Evolutionary conservation across 768 basidiomycete genomes (phyloP).

Genomic region (Lepiota brunneoincarnata): DNA sequence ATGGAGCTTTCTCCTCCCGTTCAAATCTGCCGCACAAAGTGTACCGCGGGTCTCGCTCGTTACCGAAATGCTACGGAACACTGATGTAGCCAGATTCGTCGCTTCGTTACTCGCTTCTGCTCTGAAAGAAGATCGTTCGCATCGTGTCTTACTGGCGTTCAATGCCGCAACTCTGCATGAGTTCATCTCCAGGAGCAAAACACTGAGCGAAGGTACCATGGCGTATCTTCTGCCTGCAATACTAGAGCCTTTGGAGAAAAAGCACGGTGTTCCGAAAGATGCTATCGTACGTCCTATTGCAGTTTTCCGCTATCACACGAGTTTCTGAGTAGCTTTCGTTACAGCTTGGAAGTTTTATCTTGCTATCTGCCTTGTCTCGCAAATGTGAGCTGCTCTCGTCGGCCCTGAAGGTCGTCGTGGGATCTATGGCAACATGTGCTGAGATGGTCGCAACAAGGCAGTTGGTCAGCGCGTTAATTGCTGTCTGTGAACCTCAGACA

Average conservation of each 20-base stretch:
- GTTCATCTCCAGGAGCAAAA: slow-evolving; percentile 60
- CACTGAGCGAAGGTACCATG: slow-evolving; percentile 62
- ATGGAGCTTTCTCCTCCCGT: slow-evolving; percentile 70
- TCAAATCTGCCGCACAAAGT: slow-evolving; percentile 73
- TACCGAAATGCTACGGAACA: slow-evolving; percentile 69
- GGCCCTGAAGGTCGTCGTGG: slow-evolving; percentile 59
- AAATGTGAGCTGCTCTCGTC: slow-evolving; percentile 56
- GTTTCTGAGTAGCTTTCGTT: not conserved
- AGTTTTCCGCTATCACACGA: not conserved
- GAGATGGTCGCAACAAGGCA: slow-evolving; percentile 49
- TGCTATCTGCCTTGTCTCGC: slow-evolving; percentile 68
- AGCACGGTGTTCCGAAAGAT: slow-evolving; percentile 42
- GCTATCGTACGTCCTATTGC: slow-evolving; percentile 42
- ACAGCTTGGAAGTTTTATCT: slow-evolving; percentile 72
- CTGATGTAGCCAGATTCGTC: slow-evolving; percentile 72
- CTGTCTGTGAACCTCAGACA: slow-evolving; percentile 63
- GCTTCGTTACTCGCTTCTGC: slow-evolving; percentile 60
- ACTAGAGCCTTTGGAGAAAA: slow-evolving; percentile 52
- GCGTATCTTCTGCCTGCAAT: slow-evolving; percentile 66
- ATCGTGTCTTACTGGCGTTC: slow-evolving; percentile 79
- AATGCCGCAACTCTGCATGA: slow-evolving; percentile 79
- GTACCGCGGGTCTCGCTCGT: slow-evolving; percentile 74
- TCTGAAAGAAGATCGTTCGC: slow-evolving; percentile 45
- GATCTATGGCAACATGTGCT: slow-evolving; percentile 50
- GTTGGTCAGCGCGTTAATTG: slow-evolving; percentile 61